A percentile compares a stretch with the other conserved stretches of the same genome.
Evolutionary conservation across 257 asterid species (phyloP).

Genomic region (Gardenia jasminoides): DNA sequence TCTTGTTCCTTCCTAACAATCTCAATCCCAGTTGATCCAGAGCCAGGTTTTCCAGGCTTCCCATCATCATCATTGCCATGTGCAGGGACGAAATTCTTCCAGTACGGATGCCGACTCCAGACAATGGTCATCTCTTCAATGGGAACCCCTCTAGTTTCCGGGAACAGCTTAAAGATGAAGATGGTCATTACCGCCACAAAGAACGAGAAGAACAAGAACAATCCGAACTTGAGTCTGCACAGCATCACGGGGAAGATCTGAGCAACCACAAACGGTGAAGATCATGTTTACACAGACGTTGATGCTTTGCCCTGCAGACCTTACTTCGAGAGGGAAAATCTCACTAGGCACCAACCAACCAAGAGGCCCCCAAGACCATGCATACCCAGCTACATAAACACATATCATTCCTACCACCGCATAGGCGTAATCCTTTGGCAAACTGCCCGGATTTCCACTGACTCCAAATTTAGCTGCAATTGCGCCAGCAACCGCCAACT

Average conservation of each 20-base stretch:
- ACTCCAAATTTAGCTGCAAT: slow-evolving; percentile 62
- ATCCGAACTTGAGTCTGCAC: slow-evolving; percentile 58
- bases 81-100: slow-evolving; percentile 34
- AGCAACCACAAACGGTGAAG: slow-evolving; percentile 60
- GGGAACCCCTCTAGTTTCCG: slow-evolving; percentile 70
- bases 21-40: neutral
- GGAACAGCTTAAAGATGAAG: slow-evolving; percentile 45
- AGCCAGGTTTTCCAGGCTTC: neutral
- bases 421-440: slow-evolving; percentile 57
- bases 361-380: slow-evolving; percentile 92
- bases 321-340: slow-evolving; percentile 67
- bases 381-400: slow-evolving; percentile 65
- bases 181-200: slow-evolving; percentile 53
- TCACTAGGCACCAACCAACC: slow-evolving; percentile 87
- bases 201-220: slow-evolving; percentile 56
- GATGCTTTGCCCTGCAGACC: slow-evolving; percentile 75
- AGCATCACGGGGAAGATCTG: slow-evolving; percentile 57
- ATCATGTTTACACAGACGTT: slow-evolving; percentile 67
- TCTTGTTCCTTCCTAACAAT: neutral
- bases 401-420: slow-evolving; percentile 61
- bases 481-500: slow-evolving; percentile 42
- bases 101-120: slow-evolving; percentile 66
- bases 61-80: neutral
- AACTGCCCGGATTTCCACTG: slow-evolving; percentile 42
- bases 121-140: slow-evolving; percentile 67